phyloP scores from a whole-genome alignment of 352 stramenopile genomes.

The Phytophthora foliorum region DNA sequence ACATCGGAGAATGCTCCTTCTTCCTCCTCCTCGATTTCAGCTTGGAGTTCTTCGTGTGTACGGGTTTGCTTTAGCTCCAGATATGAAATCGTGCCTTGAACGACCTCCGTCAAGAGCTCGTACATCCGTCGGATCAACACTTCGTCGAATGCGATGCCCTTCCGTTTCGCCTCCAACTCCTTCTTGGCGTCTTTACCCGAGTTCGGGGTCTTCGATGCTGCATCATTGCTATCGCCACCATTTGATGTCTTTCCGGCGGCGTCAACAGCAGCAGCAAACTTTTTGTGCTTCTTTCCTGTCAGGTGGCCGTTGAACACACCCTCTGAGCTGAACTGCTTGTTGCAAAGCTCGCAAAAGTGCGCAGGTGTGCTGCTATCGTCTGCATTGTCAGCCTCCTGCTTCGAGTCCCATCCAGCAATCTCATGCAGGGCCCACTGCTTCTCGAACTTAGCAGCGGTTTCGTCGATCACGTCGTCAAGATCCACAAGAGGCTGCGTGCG shows the following conservation, averaged over 20 bases:
- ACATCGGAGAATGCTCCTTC: conserved; percentile 86
- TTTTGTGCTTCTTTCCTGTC: conserved; percentile 86
- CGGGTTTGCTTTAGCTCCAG: conserved; percentile 90
- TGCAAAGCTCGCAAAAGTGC: conserved; percentile 72
- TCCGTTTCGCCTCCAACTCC: conserved; percentile 41
- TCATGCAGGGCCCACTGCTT: conserved; percentile 81
- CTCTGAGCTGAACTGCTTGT: conserved; percentile 80
- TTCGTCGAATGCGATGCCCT: conserved; percentile 75
- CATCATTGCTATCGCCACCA: conserved; percentile 6
- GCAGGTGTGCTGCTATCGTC: conserved; percentile 18
- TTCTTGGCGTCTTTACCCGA: conserved; percentile 16
- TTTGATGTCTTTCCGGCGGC: conserved; percentile 30
- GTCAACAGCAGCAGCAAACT: conserved; percentile 55
- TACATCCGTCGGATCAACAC: conserved; percentile 77
- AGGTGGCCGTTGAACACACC: conserved; percentile 81
- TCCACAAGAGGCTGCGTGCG: conserved; percentile 91
- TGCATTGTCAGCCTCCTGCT: conserved; percentile 3
- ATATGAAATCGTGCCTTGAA: conserved; percentile 87
- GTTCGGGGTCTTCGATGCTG: conserved; percentile 10
- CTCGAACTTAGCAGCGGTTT: conserved; percentile 85
- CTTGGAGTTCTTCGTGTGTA: conserved; percentile 89
- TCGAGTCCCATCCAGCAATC: conserved; percentile 65
- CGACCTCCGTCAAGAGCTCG: conserved; percentile 85
- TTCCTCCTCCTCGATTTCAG: conserved; percentile 89
- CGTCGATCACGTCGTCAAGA: conserved; percentile 85